Percentiles rank a stretch among this genome's conserved stretches.
These are phyloP conservation scores for Ogataea nonfermentans DNA, from an alignment of 805 yeast species.

Conservation along the genomic window DNA sequence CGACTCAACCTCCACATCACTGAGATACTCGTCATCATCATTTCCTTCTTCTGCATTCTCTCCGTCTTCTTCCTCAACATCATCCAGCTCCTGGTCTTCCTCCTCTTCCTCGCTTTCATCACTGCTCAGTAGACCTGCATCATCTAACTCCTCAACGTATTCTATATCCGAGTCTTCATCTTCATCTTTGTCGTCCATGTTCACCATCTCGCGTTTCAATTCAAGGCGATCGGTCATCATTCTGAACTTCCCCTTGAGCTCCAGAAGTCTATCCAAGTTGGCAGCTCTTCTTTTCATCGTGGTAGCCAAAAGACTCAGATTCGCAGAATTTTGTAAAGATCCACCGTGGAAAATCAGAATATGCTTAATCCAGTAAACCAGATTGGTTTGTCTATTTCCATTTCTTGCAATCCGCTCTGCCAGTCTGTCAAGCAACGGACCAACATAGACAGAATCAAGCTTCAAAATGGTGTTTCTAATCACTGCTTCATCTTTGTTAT, in stretches of 20 bases:
- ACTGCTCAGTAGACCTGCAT: conserved; percentile 36
- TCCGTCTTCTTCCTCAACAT: conserved; percentile 25
- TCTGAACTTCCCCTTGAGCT: conserved; percentile 48
- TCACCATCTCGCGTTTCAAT: conserved; percentile 40
- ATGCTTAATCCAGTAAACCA: conserved; percentile 57
- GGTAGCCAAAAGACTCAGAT: conserved; percentile 45
- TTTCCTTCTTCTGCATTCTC: conserved; percentile 42
- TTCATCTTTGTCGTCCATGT: conserved; percentile 28
- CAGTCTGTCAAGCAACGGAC: conserved; percentile 48
- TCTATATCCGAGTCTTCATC: conserved; percentile 38
- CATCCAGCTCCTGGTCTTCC: conserved; percentile 26
- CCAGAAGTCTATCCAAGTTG: conserved; percentile 48
- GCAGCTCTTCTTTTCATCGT: conserved; percentile 47
- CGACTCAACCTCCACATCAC: conserved; percentile 40
- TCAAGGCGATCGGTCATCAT: conserved; percentile 46
- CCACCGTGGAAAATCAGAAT: conserved; percentile 55
- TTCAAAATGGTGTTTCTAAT: conserved; percentile 50
- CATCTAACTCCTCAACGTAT: conserved; percentile 70
- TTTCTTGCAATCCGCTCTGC: conserved; percentile 54
- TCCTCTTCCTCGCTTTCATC: conserved; percentile 26
- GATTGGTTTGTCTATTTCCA: conserved; percentile 46
- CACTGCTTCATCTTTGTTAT: conserved; percentile 48
- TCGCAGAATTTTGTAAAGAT: conserved; percentile 43
- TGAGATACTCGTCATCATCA: conserved; percentile 49
- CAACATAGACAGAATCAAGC: conserved; percentile 49